Evolutionary conservation across 2,329 filamentous ascomycete genomes (phyloP), one percentile per base, ranked within the genome.

Genomic region (Fusarium austroafricanum): DNA sequence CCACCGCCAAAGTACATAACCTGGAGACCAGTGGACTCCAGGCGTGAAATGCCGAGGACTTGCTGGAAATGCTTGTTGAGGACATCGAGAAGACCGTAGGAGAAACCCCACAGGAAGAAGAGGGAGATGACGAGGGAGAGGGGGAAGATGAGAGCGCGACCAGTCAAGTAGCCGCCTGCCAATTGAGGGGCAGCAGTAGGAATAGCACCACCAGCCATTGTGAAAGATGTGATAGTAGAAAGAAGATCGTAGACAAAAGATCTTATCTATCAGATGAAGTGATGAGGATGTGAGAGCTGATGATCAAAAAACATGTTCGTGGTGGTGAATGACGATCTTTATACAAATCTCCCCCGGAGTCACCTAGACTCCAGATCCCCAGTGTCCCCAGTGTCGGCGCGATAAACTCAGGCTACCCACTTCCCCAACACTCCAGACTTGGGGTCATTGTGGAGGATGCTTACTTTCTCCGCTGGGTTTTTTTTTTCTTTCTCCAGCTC

Each of bases 1-100:
- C 71, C 75, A 31, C 66, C 92, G 87, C 83, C 84, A 68, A 86
- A 86, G 74, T 86, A 86, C 61, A 84, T 83, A 21, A 82, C 79
- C 57, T 83, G 83, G 18, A 86, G 79, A 49, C 84, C 83, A 1
- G 82, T 75, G 3, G 83, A 81, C 71, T 81, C 80, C 44, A 80
- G 78, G 40, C 77, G 78, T 44, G 75, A 78, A 68, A 86, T 82
- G 63, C 78, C 66, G 44, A 85, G 79, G 26, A 79, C 76, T 31
- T 74, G 75, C 69, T 84, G 82, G 74, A 85, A 84, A 72, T 84
- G 82, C 64, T 80, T 79, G 77, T 84, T 84, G 68, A 84, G 80
- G 44, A 83, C 82, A 73, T 82, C 80, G 61, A 83, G 76, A 40
- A 83, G 74, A 52, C 81, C 80, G 65, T 82, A 83, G 53, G 78